Evolutionary conservation across 2,329 filamentous ascomycete species (phyloP).

Genomic region (Penicillium sp.): DNA sequence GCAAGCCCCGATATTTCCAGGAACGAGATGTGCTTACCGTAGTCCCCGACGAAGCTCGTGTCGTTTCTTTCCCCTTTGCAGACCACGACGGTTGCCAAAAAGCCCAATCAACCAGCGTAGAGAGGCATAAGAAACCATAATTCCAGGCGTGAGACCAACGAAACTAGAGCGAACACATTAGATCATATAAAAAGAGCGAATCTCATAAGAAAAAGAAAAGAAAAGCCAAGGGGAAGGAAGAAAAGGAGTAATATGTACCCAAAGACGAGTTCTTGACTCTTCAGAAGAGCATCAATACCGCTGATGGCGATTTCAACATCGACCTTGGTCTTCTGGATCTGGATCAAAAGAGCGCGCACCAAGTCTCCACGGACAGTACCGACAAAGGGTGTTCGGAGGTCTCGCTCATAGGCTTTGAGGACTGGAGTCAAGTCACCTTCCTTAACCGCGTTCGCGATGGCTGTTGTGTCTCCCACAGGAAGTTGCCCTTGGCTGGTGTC

Average conservation of each 20-base stretch:
- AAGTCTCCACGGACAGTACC: constrained; percentile 87
- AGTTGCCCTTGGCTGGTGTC: constrained; percentile 57
- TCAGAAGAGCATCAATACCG: constrained; percentile 91
- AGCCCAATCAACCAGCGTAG: constrained; percentile 72
- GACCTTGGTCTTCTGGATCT: constrained; percentile 98
- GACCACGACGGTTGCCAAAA: constrained; percentile 73
- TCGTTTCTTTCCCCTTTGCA: constrained; percentile 68
- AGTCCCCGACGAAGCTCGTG: constrained; percentile 77
- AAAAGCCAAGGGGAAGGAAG: not conserved
- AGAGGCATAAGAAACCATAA: constrained; percentile 81
- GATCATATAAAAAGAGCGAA: constrained; percentile 1
- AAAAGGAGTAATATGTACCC: constrained; percentile 52
- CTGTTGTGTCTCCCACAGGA: constrained; percentile 70
- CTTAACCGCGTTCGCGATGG: constrained; percentile 78
- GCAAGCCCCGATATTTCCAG: not conserved
- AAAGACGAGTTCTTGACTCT: constrained; percentile 96
- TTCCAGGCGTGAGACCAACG: constrained; percentile 87
- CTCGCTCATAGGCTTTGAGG: constrained; percentile 86
- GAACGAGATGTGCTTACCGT: constrained; percentile 54
- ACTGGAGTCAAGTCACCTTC: constrained; percentile 95
- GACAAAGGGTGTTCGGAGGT: constrained; percentile 79
- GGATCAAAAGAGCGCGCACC: constrained; percentile 87
- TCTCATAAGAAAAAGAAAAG: not conserved
- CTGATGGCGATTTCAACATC: constrained; percentile 96
- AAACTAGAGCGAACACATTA: constrained; percentile 61